Percentiles rank a stretch among this genome's conserved stretches.
These are phyloP conservation scores for Saturnispora sekii DNA, from an alignment of 805 yeast genomes.

Conservation along the genomic window DNA sequence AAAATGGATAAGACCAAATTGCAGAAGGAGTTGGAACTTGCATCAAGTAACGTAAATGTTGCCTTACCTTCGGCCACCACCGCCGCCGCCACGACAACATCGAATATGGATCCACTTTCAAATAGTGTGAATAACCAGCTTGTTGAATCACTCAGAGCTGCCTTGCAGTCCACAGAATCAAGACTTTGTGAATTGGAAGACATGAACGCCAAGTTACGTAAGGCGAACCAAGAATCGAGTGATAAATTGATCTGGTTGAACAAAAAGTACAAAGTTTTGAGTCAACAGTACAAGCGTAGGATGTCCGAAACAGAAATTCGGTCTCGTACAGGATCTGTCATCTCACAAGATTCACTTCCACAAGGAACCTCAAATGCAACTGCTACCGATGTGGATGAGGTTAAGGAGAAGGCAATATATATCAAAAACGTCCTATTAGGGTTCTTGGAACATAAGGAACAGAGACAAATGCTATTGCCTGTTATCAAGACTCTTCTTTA, in stretches of 20 bases:
- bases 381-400: slow-evolving; percentile 18
- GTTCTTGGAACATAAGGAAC: slow-evolving; percentile 87
- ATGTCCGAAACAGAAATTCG: slow-evolving; percentile 16
- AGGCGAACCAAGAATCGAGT: slow-evolving; percentile 55
- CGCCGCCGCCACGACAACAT: too few species aligned
- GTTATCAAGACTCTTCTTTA: slow-evolving; percentile 71
- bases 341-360: slow-evolving; percentile 7
- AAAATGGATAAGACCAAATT: slow-evolving; percentile 7
- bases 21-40: slow-evolving; percentile 3
- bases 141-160: slow-evolving; percentile 38
- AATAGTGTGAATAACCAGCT: background rate
- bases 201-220: slow-evolving; percentile 43
- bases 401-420: slow-evolving; percentile 54
- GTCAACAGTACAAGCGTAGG: slow-evolving; percentile 41
- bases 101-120: too few species aligned
- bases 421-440: slow-evolving; percentile 86
- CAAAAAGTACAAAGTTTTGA: slow-evolving; percentile 58
- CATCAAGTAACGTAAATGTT: background rate
- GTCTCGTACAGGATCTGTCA: slow-evolving; percentile 16
- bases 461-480: slow-evolving; percentile 73
- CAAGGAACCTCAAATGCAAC: background rate
- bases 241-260: slow-evolving; percentile 58
- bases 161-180: slow-evolving; percentile 41
- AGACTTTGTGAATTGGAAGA: slow-evolving; percentile 49
- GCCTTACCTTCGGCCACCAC: too few species aligned